These are phyloP conservation scores for Backusella tarrabulga DNA, from an alignment of 192 early-diverging fungal species.

Conservation along the genomic window DNA sequence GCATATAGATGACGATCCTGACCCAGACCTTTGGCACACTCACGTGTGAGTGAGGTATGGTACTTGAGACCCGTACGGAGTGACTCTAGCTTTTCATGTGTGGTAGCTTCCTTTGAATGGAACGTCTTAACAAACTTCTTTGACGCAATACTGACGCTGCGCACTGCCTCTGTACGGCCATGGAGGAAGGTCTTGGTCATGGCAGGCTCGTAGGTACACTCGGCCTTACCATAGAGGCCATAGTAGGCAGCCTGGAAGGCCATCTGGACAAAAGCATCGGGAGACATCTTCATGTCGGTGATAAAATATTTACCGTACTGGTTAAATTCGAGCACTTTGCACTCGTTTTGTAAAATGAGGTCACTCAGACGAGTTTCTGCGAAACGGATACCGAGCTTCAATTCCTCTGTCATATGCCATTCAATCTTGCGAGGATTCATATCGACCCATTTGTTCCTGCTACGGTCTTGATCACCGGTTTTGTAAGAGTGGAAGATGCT, in stretches of 20 bases:
- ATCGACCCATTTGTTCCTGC: constrained; percentile 15
- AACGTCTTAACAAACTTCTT: constrained; percentile 63
- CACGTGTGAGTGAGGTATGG: constrained; percentile 64
- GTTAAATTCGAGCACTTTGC: constrained; percentile 59
- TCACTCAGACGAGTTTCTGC: constrained; percentile 43
- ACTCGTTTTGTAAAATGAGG: constrained; percentile 56
- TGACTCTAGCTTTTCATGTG: constrained; percentile 37
- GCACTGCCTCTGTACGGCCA: constrained; percentile 80
- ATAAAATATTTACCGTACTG: constrained; percentile 43
- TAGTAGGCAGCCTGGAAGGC: constrained; percentile 79
- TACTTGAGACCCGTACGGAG: constrained; percentile 57
- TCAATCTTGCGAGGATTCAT: constrained; percentile 43
- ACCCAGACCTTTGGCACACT: constrained; percentile 70
- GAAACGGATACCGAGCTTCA: constrained; percentile 41
- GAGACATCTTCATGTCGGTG: constrained; percentile 36
- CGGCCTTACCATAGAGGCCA: constrained; percentile 66
- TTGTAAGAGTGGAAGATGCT: constrained; percentile 35
- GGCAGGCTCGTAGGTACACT: constrained; percentile 78
- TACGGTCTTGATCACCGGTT: background rate
- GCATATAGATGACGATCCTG: constrained; percentile 89
- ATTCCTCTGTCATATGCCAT: constrained; percentile 38
- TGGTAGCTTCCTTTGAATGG: constrained; percentile 49
- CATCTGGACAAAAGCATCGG: constrained; percentile 52
- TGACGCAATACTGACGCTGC: constrained; percentile 64
- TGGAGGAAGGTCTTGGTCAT: constrained; percentile 69